These are phyloP conservation scores for Suhomyces xylopsoci DNA, from an alignment of 805 yeast genomes.

Conservation along the genomic window DNA sequence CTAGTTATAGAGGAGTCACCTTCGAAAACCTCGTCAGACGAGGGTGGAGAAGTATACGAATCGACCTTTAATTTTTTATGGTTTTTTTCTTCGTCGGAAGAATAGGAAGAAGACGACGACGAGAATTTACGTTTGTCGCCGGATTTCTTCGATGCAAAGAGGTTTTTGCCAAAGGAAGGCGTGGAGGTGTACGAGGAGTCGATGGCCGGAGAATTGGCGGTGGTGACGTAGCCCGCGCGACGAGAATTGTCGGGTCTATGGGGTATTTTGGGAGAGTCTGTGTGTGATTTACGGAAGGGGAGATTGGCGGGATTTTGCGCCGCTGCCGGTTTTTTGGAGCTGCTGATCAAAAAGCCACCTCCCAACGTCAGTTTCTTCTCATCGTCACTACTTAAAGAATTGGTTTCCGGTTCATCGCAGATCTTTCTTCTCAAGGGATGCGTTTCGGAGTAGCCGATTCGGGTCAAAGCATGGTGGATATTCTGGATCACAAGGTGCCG, in stretches of 20 bases:
- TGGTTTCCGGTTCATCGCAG: constrained; percentile 4
- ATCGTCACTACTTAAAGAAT: constrained; percentile 12
- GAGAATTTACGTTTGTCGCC: constrained; percentile 10
- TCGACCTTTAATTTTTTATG: constrained; percentile 14
- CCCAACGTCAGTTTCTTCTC: constrained; percentile 30
- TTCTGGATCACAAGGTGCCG: constrained; percentile 31
- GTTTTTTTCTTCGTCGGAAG: constrained; percentile 20
- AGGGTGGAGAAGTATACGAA: constrained; percentile 38
- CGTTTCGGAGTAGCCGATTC: constrained; percentile 42
- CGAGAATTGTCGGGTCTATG: constrained; percentile 4
- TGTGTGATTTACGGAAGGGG: constrained; percentile 15
- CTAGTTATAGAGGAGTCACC: constrained; percentile 5
- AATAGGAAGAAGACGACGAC: constrained; percentile 19
- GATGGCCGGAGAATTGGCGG: constrained; percentile 14
- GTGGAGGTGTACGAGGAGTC: background rate
- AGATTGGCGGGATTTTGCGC: background rate
- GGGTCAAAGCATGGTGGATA: constrained; percentile 36
- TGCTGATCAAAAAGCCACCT: constrained; percentile 21
- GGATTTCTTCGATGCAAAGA: background rate
- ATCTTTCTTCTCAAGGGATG: constrained; percentile 41
- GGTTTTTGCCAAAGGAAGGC: background rate
- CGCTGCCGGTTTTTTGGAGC: constrained; percentile 9
- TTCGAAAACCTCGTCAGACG: constrained; percentile 17
- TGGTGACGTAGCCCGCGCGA: constrained; percentile 3
- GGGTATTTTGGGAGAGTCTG: constrained; percentile 19